A percentile compares a stretch with the other conserved stretches of the same genome.
These are phyloP conservation scores for Solanum etuberosum DNA, from an alignment of 257 asterid genomes.

Conservation along the genomic window DNA sequence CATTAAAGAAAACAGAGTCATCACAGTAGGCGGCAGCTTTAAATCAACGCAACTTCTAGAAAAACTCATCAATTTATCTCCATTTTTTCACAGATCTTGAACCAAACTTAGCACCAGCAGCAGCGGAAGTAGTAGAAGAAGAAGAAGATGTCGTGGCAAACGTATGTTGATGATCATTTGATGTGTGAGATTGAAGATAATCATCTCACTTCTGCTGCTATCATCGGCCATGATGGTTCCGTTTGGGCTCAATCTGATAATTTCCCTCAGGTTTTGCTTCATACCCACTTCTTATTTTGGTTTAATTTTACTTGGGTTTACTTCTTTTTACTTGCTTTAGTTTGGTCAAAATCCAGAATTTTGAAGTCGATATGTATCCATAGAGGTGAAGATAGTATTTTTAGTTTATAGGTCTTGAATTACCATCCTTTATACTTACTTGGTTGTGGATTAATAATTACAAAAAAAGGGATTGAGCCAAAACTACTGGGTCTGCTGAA, in stretches of 20 bases:
- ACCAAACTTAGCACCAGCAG: not conserved
- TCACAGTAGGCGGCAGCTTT: conserved; percentile 6
- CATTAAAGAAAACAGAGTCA: not conserved
- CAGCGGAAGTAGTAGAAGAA: not conserved
- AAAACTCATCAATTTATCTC: not conserved
- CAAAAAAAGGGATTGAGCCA: not conserved
- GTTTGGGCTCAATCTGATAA: conserved; percentile 17
- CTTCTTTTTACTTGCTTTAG: not conserved
- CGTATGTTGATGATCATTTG: conserved; percentile 23
- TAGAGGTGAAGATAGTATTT: not conserved
- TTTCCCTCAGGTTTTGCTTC: conserved; percentile 18
- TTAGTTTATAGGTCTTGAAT: not conserved
- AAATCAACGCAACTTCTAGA: conserved; percentile 11
- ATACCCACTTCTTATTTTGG: not conserved
- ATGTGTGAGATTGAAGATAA: conserved; percentile 24
- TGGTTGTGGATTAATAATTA: not conserved
- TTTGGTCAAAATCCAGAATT: not conserved
- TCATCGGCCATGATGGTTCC: conserved; percentile 20
- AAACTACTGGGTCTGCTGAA: not conserved
- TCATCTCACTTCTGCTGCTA: conserved; percentile 20
- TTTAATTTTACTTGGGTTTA: not conserved
- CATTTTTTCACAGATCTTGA: not conserved
- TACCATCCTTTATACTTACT: not conserved
- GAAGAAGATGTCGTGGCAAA: conserved; percentile 22
- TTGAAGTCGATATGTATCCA: not conserved